Evolutionary conservation across 768 basidiomycete genomes (phyloP), one percentile per base, ranked within the genome.

Genomic region (Coprinopsis strossmayeri): DNA sequence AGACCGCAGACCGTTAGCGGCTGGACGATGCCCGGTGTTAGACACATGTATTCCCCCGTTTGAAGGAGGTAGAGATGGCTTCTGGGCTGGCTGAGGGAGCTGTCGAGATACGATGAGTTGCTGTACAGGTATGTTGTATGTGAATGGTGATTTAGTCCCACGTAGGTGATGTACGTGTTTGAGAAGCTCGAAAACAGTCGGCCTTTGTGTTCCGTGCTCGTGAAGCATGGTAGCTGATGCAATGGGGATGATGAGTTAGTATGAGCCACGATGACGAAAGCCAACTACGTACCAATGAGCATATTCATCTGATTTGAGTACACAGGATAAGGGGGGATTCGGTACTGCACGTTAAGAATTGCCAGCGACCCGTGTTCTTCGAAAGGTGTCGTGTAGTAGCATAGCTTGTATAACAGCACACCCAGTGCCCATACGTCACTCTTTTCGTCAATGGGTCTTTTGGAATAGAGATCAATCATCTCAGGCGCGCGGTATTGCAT

Each of bases 361-460:
- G 96, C 96, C 45, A 99, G 70, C 2, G 91, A 89, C 0, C 95
- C 95, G 57, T 97, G 93, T 60, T 97, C 95, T 65, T 99, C 96
- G 59, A 99, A 99, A 0, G 96, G 96, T 0, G 96, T 99, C 0
- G 94, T 99, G 65, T 99, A 99, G 68, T 97, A 99, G 65, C 96
- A 98, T 12, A 99, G 79, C 71, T 98, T 99, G 73, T 97, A 99
- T 12, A 99, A 75, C 51, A 99, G 70, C 13, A 98, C 93, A 20
- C 95, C 96, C 20, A 99, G 76, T 0, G 96, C 96, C 96, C 96
- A 99, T 0, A 99, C 86, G 59, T 99, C 95, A 64, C 87, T 89
- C 69, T 93, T 95, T 64, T 94, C 91, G 61, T 93, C 91, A 27
- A 93, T 78, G 1, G 88, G 85, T 50, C 88, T 76, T 53, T 90